Conservation (phyloP, 306 rosid species). For the Vigna angularis region DNA sequence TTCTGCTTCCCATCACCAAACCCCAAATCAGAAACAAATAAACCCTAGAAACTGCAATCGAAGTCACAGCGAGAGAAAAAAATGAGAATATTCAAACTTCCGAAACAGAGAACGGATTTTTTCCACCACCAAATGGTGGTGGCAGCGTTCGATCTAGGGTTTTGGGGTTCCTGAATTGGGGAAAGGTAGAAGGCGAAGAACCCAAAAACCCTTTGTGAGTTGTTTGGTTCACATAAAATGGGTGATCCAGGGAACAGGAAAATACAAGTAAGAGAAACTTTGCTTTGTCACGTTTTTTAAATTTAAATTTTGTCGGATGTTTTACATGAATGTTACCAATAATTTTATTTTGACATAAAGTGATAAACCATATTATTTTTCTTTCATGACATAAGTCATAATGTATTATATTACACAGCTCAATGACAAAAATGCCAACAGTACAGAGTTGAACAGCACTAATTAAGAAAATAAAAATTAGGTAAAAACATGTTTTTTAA, state of each 20-base stretch:
- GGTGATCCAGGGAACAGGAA: slow-evolving; percentile 1
- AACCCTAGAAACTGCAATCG: slow-evolving; percentile 44
- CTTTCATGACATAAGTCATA: too few relatives aligned
- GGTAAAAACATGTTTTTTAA: neutral
- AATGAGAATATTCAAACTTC: neutral
- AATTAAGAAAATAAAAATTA: neutral
- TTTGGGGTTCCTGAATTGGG: slow-evolving; percentile 31
- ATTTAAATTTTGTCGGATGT: neutral
- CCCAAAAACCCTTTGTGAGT: neutral
- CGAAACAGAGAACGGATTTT: neutral
- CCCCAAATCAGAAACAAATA: slow-evolving; percentile 7
- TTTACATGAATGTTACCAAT: neutral
- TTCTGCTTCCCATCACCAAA: slow-evolving; percentile 70
- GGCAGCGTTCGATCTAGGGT: slow-evolving; percentile 43
- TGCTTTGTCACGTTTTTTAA: neutral
- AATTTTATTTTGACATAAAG: neutral
- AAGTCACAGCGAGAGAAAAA: slow-evolving; percentile 10
- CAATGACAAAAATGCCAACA: neutral
- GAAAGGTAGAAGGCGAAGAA: slow-evolving; percentile 45
- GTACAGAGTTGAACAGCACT: too few relatives aligned
- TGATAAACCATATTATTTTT: too few relatives aligned
- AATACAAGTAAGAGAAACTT: slow-evolving; percentile 36
- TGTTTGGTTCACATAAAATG: slow-evolving; percentile 43
- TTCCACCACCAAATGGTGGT: slow-evolving; percentile 40
- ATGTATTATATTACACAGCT: too few relatives aligned